Evolutionary conservation across 2,329 filamentous ascomycete genomes (phyloP).

Genomic region (Bipolaris gigantea): DNA sequence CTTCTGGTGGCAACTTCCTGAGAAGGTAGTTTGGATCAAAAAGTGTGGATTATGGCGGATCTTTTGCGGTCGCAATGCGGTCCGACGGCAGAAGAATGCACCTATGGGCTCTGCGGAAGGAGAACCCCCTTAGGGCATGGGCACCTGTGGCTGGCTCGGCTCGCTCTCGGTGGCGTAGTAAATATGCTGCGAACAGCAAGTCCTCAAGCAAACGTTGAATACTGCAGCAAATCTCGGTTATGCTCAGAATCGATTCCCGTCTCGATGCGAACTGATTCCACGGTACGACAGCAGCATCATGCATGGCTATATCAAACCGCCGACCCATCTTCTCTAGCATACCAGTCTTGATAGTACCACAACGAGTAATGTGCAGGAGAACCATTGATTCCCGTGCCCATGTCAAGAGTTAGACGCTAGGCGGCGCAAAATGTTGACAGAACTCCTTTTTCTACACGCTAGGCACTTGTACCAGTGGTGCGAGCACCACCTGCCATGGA

Average conservation of each 20-base stretch:
- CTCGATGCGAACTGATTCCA: slow-evolving; percentile 8
- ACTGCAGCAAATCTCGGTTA: slow-evolving; percentile 7
- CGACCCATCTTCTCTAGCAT: slow-evolving; percentile 4
- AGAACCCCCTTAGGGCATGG: slow-evolving; percentile 1
- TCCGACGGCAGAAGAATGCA: slow-evolving; percentile 7
- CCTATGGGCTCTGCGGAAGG: slow-evolving; percentile 1
- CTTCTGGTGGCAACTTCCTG: slow-evolving; percentile 11
- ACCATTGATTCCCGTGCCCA: slow-evolving; percentile 4
- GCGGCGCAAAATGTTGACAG: slow-evolving; percentile 7
- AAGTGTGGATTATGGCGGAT: slow-evolving; percentile 14
- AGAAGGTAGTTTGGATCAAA: slow-evolving; percentile 11
- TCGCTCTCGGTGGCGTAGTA: neutral
- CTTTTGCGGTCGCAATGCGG: slow-evolving; percentile 15
- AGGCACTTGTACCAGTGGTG: slow-evolving; percentile 5
- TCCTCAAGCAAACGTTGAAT: neutral
- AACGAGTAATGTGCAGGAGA: slow-evolving; percentile 2
- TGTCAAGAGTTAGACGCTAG: slow-evolving; percentile 6
- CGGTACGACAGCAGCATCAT: slow-evolving; percentile 12
- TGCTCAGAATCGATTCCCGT: slow-evolving; percentile 4
- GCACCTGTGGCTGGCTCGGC: slow-evolving; percentile 7
- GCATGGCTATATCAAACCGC: slow-evolving; percentile 2
- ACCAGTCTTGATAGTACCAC: slow-evolving; percentile 1
- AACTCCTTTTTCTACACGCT: slow-evolving; percentile 3
- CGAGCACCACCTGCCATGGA: slow-evolving; percentile 6
- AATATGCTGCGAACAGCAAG: slow-evolving; percentile 1